Evolutionary conservation across 2,329 filamentous ascomycete species (phyloP), one percentile per base, ranked within the genome.

Genomic region (Neurospora crassa): DNA sequence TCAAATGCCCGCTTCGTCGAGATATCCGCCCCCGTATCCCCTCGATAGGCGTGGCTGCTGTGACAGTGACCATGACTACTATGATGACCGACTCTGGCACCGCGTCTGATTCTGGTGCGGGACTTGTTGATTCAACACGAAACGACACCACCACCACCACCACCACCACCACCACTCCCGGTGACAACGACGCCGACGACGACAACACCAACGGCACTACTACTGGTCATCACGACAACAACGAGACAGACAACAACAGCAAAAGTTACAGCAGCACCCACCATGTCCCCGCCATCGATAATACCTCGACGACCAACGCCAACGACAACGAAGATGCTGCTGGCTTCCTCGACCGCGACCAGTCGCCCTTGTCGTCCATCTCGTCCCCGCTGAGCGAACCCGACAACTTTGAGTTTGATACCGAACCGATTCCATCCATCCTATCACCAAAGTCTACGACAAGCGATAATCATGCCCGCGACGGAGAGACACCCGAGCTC

Each of bases 1-100:
- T 81, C 87, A 86, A 84, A 90, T 90, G 88, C 85, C 80, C 82
- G 79, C 82, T 83, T 83, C 84, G 83, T 82, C 79, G 85, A 86
- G 84, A 82, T 84, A 81, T 82, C 85, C 84, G 83, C 82, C 82
- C 82, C 79, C 79, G 79, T 78, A 78, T 80, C 81, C 81, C 80
- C 80, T 79, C 79, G 76, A 77, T 76, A 76, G 75, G 80, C 78
- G 74, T 80, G 76, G 80, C 78, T 83, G 87, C 82, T 84, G 89
- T 89, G 87, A 86, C 84, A 81, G 83, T 84, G 83, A 87, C 82
- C 86, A 87, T 86, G 86, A 63, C 53, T 47, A 47, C n/a, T 34
- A 59, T 63, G 53, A 63, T 63, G 53, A 63, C 53, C 53, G 53
- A 63, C 53, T 34, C 29, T 18, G 53, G 24, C 53, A 63, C 53